A percentile compares a stretch with the other conserved stretches of the same genome.
phyloP scores from a whole-genome alignment of 192 early-diverging fungal species.

The Podila horticola region DNA sequence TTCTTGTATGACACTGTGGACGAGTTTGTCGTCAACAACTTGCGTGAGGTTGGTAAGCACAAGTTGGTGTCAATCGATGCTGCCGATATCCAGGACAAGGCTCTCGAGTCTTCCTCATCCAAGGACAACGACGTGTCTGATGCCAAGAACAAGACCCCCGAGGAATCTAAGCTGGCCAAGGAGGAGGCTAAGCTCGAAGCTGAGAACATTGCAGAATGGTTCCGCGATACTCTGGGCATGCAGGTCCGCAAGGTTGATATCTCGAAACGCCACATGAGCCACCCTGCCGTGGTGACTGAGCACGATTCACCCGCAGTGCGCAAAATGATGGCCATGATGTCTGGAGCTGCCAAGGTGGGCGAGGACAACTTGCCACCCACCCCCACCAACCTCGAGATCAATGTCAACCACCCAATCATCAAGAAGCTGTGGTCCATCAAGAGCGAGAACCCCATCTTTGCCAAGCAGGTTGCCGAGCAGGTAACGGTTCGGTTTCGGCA shows the following conservation, averaged over 20 bases:
- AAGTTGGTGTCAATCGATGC: constrained; percentile 64
- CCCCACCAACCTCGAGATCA: constrained; percentile 80
- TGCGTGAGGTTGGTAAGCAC: constrained; percentile 67
- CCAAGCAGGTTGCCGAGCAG: constrained; percentile 75
- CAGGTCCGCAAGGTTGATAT: constrained; percentile 75
- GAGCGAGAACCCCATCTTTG: constrained; percentile 66
- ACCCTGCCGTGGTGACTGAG: constrained; percentile 80
- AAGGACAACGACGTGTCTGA: constrained; percentile 6
- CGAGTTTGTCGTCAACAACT: constrained; percentile 67
- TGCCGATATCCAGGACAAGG: constrained; percentile 57
- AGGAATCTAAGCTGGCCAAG: constrained; percentile 14
- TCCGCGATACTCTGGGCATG: constrained; percentile 67
- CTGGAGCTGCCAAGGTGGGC: constrained; percentile 61
- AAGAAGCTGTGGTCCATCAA: constrained; percentile 70
- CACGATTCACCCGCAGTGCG: constrained; percentile 80
- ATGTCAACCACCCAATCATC: constrained; percentile 76
- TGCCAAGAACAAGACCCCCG: constrained; percentile 2
- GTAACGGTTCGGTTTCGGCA: constrained; percentile 21
- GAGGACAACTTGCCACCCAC: constrained; percentile 59
- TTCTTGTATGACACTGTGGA: constrained; percentile 70
- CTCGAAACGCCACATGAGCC: constrained; percentile 75
- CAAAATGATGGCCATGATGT: constrained; percentile 73
- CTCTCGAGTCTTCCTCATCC: constrained; percentile 12
- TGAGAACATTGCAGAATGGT: constrained; percentile 67
- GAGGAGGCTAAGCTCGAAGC: constrained; percentile 57